A percentile compares a stretch with the other conserved stretches of the same genome.
phyloP scores from a whole-genome alignment of 768 basidiomycete species.

The Hygrophoropsis aurantiaca region DNA sequence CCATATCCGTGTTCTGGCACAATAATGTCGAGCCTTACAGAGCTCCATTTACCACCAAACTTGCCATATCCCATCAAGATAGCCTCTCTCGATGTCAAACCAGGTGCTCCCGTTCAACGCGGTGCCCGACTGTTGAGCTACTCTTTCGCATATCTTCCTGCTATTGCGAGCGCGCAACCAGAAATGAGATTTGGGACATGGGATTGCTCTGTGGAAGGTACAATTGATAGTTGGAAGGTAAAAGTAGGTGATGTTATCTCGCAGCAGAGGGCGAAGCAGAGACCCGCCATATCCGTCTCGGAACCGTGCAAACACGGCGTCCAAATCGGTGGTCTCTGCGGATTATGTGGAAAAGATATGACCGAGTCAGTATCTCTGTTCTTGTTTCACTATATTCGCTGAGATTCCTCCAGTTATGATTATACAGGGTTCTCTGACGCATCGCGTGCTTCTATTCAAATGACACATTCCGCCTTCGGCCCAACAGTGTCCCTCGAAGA shows the following conservation, averaged over 20 bases:
- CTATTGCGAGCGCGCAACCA: slow-evolving; percentile 43
- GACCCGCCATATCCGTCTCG: slow-evolving; percentile 61
- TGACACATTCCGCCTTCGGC: slow-evolving; percentile 91
- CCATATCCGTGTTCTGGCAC: not conserved
- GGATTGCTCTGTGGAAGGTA: slow-evolving; percentile 86
- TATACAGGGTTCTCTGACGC: slow-evolving; percentile 88
- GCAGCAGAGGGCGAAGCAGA: slow-evolving; percentile 54
- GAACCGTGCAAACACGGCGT: slow-evolving; percentile 98
- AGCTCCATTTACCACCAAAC: slow-evolving; percentile 70
- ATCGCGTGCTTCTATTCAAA: slow-evolving; percentile 84
- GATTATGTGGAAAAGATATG: slow-evolving; percentile 94
- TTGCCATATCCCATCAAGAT: slow-evolving; percentile 89
- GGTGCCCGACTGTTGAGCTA: slow-evolving; percentile 83
- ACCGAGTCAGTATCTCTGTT: slow-evolving; percentile 60
- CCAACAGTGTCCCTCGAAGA: slow-evolving; percentile 92
- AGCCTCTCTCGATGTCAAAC: slow-evolving; percentile 58
- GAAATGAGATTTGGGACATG: slow-evolving; percentile 86
- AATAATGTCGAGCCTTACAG: slow-evolving; percentile 68
- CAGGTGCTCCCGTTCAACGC: slow-evolving; percentile 51
- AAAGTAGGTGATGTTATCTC: slow-evolving; percentile 65
- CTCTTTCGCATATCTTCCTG: slow-evolving; percentile 65
- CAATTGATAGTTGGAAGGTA: slow-evolving; percentile 69
- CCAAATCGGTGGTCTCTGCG: slow-evolving; percentile 90
- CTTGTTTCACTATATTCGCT: slow-evolving; percentile 6
- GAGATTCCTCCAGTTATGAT: slow-evolving; percentile 54